Evolutionary conservation across 306 rosid genomes (phyloP).

Genomic region (Gastrolobium bilobum): DNA sequence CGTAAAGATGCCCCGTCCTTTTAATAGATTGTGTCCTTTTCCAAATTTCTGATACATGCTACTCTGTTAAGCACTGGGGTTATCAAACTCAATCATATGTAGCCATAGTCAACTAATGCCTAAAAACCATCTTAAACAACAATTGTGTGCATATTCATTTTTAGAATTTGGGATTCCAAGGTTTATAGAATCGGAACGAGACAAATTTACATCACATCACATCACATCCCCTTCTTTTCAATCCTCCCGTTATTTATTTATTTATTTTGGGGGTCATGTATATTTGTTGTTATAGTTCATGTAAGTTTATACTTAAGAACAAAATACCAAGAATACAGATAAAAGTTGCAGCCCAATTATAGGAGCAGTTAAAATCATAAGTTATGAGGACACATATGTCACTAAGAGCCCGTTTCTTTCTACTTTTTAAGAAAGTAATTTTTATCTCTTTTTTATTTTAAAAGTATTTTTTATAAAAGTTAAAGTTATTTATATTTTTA

Average conservation of each 20-base stretch:
- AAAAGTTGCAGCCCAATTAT: background rate
- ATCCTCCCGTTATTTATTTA: background rate
- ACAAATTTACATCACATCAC: slow-evolving; percentile 2
- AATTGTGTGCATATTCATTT: slow-evolving; percentile 7
- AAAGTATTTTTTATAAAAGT: no score
- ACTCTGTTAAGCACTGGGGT: slow-evolving; percentile 40
- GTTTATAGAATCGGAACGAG: background rate
- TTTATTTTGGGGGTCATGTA: background rate
- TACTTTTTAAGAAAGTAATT: no score
- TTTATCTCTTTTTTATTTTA: no score
- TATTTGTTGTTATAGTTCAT: background rate
- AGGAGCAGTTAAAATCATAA: background rate
- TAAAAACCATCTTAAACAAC: slow-evolving; percentile 22
- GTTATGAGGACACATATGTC: background rate
- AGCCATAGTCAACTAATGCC: slow-evolving; percentile 2
- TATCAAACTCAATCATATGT: slow-evolving; percentile 41
- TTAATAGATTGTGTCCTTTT: slow-evolving; percentile 50
- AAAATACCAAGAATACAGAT: no score
- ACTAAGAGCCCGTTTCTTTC: no score
- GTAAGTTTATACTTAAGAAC: background rate
- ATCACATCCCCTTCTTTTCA: background rate
- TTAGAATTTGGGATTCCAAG: slow-evolving; percentile 14
- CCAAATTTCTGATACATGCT: slow-evolving; percentile 40
- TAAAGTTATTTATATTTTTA: no score
- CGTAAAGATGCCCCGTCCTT: slow-evolving; percentile 51